Conservation (phyloP, 1,284 basidiomycete species). For the Psilocybe mexicana region DNA sequence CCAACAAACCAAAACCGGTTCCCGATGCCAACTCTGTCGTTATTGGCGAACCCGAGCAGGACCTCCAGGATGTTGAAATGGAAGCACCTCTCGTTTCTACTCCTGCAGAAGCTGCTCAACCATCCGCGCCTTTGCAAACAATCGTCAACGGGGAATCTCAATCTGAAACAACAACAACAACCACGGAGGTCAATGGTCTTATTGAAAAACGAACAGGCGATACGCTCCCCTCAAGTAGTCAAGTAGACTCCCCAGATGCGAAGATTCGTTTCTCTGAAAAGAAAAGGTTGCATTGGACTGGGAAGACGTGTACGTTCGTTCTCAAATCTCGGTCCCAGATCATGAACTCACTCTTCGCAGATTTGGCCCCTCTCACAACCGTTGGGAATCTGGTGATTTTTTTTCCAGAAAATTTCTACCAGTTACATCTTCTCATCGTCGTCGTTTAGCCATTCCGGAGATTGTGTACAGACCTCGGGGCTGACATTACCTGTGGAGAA, state of each 20-base stretch:
- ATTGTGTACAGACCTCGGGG: conserved; percentile 84
- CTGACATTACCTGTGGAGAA: conserved; percentile 95
- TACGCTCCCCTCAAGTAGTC: conserved; percentile 25
- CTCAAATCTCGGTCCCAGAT: background rate
- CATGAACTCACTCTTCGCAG: conserved; percentile 35
- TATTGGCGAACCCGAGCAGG: conserved; percentile 39
- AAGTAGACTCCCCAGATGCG: conserved; percentile 63
- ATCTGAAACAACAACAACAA: background rate
- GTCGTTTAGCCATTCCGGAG: conserved; percentile 83
- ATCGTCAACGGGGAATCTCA: background rate
- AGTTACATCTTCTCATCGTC: background rate
- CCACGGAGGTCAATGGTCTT: background rate
- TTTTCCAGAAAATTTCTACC: background rate
- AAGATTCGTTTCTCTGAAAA: conserved; percentile 81
- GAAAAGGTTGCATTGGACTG: conserved; percentile 83
- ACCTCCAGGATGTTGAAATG: conserved; percentile 25
- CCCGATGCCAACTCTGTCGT: conserved; percentile 25
- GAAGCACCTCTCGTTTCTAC: background rate
- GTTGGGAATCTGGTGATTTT: conserved; percentile 86
- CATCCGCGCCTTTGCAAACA: background rate
- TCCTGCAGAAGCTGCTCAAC: background rate
- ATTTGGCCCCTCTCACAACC: conserved; percentile 93
- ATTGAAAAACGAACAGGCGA: conserved; percentile 36
- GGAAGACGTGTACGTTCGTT: conserved; percentile 76
- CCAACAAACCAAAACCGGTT: conserved; percentile 28